Conservation (phyloP, 371 early-diverging fungal species). For the Mucor plumbeus region DNA sequence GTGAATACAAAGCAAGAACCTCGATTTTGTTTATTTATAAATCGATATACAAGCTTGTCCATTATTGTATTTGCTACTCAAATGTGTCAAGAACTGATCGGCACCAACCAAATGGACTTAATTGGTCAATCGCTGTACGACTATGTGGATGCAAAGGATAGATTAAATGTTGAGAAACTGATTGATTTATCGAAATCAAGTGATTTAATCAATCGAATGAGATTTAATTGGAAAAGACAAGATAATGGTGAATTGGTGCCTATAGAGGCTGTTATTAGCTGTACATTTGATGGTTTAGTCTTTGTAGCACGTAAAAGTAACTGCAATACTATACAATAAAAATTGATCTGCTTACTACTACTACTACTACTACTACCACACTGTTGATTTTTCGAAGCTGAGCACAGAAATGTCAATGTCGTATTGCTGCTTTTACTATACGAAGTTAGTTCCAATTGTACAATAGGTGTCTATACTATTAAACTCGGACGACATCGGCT, state of each 20-base stretch:
- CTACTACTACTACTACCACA: too few species aligned
- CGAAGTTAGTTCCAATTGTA: neutral
- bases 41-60: conserved; percentile 17
- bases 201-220: conserved; percentile 17
- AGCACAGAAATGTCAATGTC: neutral
- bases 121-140: conserved; percentile 23
- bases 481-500: neutral
- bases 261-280: conserved; percentile 44
- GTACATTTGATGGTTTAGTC: conserved; percentile 55
- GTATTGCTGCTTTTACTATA: neutral
- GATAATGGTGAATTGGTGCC: neutral
- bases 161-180: conserved; percentile 13
- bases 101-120: conserved; percentile 5
- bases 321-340: neutral
- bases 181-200: conserved; percentile 20
- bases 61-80: conserved; percentile 32
- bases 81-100: conserved; percentile 17
- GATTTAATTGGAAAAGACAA: conserved; percentile 30
- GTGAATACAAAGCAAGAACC: conserved; percentile 25
- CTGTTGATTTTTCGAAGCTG: neutral
- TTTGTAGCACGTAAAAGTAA: conserved; percentile 25
- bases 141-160: conserved; percentile 16
- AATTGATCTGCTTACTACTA: neutral
- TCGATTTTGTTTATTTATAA: conserved; percentile 33
- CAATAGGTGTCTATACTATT: neutral